Base-by-base conservation (phyloP, 495 filamentous ascomycete genomes). In the Parathielavia hyrcaniae region DNA sequence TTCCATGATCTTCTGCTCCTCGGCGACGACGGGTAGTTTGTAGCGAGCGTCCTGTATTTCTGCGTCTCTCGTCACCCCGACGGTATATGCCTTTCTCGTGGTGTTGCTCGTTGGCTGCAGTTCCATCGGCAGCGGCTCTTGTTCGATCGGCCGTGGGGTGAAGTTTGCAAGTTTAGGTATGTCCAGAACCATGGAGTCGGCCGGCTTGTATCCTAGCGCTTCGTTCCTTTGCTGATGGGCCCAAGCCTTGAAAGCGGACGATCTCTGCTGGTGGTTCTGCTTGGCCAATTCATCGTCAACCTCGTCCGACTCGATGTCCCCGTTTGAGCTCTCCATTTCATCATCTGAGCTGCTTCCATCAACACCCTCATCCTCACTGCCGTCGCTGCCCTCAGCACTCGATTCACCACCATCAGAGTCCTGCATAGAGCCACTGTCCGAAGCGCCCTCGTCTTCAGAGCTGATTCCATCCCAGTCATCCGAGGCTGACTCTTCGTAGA, bases 1-100 rank as follows among this genome's bases (percentile, higher is more conserved):
- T 75, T 98, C 93, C 93, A 98, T 98, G 22, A 98, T 95, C 63
- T 87, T 91, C 64, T 97, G 93, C 67, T 98, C 93, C 66, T 97
- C 93, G 1, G 88, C 87, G 30, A 96, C 90, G 5, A 98, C 86
- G 0, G 93, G 93, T 34, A 98, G 76, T 22, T 85, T 81, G n/a
- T 91, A 73, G 38, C 93, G 86, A 10, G 82, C 80, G 38, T 80
- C 78, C 66, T 96, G 89, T 16, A 97, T 88, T 4, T 87, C 85
- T 11, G 81, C 72, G 16, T 81, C 69, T 53, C 95, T 82, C 23
- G 84, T 72, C 4, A 98, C 87, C 2, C 78, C 63, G 22, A 97
- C 86, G 62, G 80, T 87, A 67, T 81, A 93, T 2, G 86, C 85
- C 73, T 92, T 91, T 58, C 90, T 80, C 20, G 79, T 74, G 40